Evolutionary conservation across 345 rosid genomes (phyloP).

Genomic region (Acer yangbiense): DNA sequence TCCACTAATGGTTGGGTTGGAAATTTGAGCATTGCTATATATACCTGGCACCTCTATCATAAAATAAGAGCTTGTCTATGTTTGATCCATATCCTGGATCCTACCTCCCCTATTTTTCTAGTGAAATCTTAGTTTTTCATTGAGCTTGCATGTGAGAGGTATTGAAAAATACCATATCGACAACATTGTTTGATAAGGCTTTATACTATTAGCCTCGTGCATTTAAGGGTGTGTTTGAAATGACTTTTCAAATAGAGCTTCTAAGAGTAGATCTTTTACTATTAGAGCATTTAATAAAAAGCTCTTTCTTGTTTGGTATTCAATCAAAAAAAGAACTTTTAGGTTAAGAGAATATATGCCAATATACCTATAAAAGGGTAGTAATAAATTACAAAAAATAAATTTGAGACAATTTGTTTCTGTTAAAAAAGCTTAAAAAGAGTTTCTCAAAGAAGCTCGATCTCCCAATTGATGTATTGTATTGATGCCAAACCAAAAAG

Average conservation of each 20-base stretch:
- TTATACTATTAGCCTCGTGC: not conserved
- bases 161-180: not conserved
- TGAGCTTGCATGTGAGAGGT: not conserved
- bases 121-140: not conserved
- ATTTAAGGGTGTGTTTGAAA: not conserved
- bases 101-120: not conserved
- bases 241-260: not conserved
- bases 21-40: not conserved
- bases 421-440: not conserved
- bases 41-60: conserved; percentile 9
- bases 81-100: too few species aligned
- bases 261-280: too few species aligned
- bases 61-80: not conserved
- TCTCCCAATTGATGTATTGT: not conserved
- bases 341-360: not conserved
- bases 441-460: not conserved
- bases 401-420: not conserved
- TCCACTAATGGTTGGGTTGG: not conserved
- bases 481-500: not conserved
- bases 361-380: not conserved
- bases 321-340: too few species aligned
- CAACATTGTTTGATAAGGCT: not conserved
- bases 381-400: not conserved
- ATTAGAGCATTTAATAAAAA: too few species aligned
- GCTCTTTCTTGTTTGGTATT: too few species aligned